A percentile compares a stretch with the other conserved stretches of the same genome.
phyloP scores from a whole-genome alignment of 257 asterid species.

The Gynochthodes officinalis region DNA sequence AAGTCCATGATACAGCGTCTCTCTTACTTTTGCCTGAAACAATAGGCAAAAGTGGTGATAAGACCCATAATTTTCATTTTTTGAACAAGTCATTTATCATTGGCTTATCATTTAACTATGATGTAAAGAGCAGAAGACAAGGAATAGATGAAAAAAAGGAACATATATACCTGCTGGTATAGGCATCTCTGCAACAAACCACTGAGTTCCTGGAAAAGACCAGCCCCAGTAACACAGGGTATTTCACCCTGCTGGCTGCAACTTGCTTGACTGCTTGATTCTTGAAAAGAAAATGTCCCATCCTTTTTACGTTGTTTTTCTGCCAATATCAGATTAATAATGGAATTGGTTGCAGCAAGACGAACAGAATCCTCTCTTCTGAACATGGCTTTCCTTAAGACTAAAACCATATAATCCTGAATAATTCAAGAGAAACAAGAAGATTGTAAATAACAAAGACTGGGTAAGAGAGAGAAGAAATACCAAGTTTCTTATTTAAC shows the following conservation, averaged over 20 bases:
- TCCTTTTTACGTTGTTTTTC: constrained; percentile 54
- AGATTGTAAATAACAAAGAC: not conserved
- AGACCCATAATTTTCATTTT: not conserved
- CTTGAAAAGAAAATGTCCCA: constrained; percentile 68
- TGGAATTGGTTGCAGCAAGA: constrained; percentile 63
- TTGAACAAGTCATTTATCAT: not conserved
- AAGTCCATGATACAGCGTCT: constrained; percentile 61
- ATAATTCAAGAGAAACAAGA: constrained; percentile 18
- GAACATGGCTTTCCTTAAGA: constrained; percentile 80
- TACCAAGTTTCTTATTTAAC: not conserved
- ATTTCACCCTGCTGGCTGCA: constrained; percentile 77
- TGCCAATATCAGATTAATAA: constrained; percentile 62
- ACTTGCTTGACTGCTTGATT: constrained; percentile 91
- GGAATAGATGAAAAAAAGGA: constrained; percentile 10
- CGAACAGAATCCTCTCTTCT: constrained; percentile 78
- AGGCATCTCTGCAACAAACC: constrained; percentile 86
- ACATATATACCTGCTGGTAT: constrained; percentile 63
- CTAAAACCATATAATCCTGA: constrained; percentile 76
- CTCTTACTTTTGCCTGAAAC: constrained; percentile 66
- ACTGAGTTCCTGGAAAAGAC: constrained; percentile 77
- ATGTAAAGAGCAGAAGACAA: not conserved
- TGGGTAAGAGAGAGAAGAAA: not conserved
- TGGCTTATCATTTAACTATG: not conserved
- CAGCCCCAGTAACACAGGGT: constrained; percentile 34
- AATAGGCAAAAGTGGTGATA: constrained; percentile 5